Conservation (phyloP, 441 rosid genomes). For the Aquilaria agallochum region DNA sequence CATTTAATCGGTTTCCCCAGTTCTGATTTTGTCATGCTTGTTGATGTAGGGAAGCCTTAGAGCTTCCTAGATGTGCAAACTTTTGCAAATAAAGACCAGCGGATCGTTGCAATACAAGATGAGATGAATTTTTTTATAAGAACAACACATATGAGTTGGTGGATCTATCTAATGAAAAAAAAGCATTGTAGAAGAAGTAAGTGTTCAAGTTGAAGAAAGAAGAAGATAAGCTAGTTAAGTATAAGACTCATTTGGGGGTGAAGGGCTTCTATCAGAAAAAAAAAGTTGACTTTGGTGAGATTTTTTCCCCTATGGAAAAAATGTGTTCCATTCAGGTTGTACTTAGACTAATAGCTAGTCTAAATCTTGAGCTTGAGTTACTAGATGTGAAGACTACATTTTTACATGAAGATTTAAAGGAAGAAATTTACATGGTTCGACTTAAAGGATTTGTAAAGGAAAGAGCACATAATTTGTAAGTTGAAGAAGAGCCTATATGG, state of each 20-base stretch:
- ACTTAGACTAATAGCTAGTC: background rate
- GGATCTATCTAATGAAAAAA: background rate
- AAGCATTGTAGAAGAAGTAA: background rate
- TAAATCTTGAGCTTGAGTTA: background rate
- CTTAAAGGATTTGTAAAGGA: slow-evolving; percentile 1
- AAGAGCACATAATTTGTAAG: background rate
- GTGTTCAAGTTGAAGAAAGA: background rate
- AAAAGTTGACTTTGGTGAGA: slow-evolving; percentile 1
- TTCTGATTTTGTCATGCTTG: too few relatives aligned
- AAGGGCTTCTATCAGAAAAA: background rate
- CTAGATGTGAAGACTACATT: slow-evolving; percentile 8
- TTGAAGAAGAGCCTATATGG: slow-evolving; percentile 2
- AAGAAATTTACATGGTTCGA: background rate
- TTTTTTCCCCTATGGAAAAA: slow-evolving; percentile 1
- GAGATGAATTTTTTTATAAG: background rate
- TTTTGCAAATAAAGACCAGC: background rate
- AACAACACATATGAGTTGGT: background rate
- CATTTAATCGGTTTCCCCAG: too few relatives aligned
- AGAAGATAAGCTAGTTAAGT: background rate
- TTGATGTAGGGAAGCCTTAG: too few relatives aligned
- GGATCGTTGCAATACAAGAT: background rate
- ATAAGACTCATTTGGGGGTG: background rate
- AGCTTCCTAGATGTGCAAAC: background rate
- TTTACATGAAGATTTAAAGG: background rate
- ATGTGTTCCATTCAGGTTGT: background rate